A percentile compares a stretch with the other conserved stretches of the same genome.
Evolutionary conservation across 352 stramenopile species (phyloP).

Genomic region (Globisporangium solare): DNA sequence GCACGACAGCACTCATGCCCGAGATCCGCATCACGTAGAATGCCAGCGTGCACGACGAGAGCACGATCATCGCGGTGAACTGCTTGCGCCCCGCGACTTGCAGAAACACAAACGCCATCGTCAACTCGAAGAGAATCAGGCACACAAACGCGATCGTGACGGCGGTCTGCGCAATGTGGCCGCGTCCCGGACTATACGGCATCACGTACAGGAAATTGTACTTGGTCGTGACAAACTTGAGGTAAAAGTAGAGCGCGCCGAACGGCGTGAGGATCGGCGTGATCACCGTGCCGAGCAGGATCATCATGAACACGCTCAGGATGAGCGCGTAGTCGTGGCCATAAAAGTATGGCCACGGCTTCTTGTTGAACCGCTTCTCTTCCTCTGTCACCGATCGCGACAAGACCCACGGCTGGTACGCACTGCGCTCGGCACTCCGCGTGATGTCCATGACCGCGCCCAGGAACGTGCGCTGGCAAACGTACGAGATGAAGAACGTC

Average conservation of each 20-base stretch:
- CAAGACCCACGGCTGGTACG: conserved; percentile 65
- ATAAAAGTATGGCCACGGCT: conserved; percentile 60
- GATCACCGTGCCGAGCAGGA: conserved; percentile 72
- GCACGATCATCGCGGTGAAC: conserved; percentile 54
- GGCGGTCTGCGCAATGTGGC: conserved; percentile 58
- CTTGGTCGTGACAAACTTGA: conserved; percentile 70
- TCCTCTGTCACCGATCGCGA: conserved; percentile 52
- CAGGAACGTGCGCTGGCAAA: conserved; percentile 77
- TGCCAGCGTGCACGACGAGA: conserved; percentile 34
- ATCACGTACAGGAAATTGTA: conserved; percentile 84
- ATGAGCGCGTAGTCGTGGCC: conserved; percentile 78
- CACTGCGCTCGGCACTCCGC: conserved; percentile 54
- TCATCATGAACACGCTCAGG: conserved; percentile 73
- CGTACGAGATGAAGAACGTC: conserved; percentile 86
- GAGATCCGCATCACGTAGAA: conserved; percentile 58
- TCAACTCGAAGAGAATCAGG: conserved; percentile 67
- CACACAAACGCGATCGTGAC: conserved; percentile 62
- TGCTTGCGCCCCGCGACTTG: conserved; percentile 49
- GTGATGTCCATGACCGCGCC: conserved; percentile 71
- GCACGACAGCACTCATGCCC: conserved; percentile 31
- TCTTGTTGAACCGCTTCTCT: conserved; percentile 41
- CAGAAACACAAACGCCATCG: conserved; percentile 70
- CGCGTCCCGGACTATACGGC: conserved; percentile 58
- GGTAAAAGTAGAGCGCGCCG: conserved; percentile 75
- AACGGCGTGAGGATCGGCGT: conserved; percentile 77